Conservation (phyloP, 2,329 filamentous ascomycete species). For the Bertia moriformis region DNA sequence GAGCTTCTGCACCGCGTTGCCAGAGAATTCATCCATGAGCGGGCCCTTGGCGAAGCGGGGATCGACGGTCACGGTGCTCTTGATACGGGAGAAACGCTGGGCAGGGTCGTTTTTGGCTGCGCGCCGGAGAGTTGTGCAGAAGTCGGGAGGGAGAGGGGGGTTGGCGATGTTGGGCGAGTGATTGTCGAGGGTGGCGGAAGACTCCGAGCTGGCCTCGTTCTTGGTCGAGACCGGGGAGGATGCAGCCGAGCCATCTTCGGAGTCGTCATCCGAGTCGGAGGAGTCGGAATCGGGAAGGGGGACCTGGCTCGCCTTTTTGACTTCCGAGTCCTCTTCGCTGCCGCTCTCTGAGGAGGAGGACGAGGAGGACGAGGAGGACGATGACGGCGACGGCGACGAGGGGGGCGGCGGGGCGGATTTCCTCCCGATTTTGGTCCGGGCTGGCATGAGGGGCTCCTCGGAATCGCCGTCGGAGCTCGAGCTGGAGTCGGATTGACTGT, state of each 20-base stretch:
- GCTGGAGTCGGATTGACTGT: constrained; percentile 6
- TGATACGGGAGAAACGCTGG: constrained; percentile 66
- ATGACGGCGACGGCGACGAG: constrained; percentile 12
- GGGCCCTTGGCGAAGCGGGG: constrained; percentile 61
- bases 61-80: constrained; percentile 54
- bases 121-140: constrained; percentile 8
- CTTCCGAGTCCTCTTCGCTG: constrained; percentile 21
- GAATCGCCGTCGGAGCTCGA: constrained; percentile 14
- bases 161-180: constrained; percentile 22
- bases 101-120: constrained; percentile 38
- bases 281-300: constrained; percentile 26
- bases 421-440: too few relatives aligned
- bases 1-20: constrained; percentile 73
- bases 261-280: constrained; percentile 22
- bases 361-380: constrained; percentile 10
- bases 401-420: constrained; percentile 14
- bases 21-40: constrained; percentile 76
- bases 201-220: constrained; percentile 30
- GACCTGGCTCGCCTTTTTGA: constrained; percentile 17
- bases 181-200: constrained; percentile 18
- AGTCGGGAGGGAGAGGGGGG: constrained; percentile 15
- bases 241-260: constrained; percentile 15
- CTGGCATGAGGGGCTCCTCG: too few relatives aligned
- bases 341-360: constrained; percentile 15
- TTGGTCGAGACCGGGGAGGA: too few relatives aligned